phyloP scores from a whole-genome alignment of 768 basidiomycete species.

The Sistotremastrum niveocremeum region DNA sequence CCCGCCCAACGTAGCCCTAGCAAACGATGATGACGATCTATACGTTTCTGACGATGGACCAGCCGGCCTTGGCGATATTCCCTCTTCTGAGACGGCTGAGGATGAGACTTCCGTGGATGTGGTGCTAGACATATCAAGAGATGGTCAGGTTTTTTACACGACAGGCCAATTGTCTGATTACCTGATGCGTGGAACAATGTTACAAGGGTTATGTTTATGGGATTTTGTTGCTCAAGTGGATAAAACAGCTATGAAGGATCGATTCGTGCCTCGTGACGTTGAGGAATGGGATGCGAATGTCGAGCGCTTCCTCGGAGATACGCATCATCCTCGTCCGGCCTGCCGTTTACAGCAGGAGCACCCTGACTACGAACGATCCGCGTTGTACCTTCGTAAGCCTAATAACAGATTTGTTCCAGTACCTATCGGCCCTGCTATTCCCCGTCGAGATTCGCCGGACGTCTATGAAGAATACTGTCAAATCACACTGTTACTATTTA shows the following conservation, averaged over 20 bases:
- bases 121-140: background rate
- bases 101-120: background rate
- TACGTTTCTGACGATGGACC: background rate
- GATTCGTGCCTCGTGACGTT: background rate
- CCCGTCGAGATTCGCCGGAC: conserved; percentile 15
- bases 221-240: conserved; percentile 16
- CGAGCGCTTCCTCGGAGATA: no score
- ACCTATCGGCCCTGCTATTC: conserved; percentile 21
- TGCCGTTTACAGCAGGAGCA: conserved; percentile 8
- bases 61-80: background rate
- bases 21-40: conserved; percentile 1
- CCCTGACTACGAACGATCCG: conserved; percentile 11
- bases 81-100: background rate
- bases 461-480: conserved; percentile 14
- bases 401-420: conserved; percentile 16
- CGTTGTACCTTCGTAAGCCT: conserved; percentile 3
- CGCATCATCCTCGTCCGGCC: background rate
- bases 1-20: no score
- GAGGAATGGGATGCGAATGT: no score
- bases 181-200: conserved; percentile 5
- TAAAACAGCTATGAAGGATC: conserved; percentile 8
- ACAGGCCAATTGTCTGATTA: conserved; percentile 16
- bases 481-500: conserved; percentile 29
- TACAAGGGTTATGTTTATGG: conserved; percentile 15
- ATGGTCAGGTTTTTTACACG: conserved; percentile 8